phyloP scores from a whole-genome alignment of 352 stramenopile species.

The Poterioochromonas sp. region DNA sequence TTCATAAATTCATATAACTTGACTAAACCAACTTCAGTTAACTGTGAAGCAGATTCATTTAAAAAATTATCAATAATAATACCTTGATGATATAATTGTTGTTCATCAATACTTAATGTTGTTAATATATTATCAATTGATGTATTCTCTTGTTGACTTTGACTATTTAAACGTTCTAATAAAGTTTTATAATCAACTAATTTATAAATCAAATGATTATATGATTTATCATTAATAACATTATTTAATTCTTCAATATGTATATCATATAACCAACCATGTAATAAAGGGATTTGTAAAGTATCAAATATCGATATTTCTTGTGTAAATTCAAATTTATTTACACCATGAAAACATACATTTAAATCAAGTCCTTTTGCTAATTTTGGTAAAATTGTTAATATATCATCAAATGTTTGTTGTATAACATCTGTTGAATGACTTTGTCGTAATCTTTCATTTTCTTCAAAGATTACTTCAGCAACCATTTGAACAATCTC shows the following conservation, averaged over 20 bases:
- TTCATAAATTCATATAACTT: constrained; percentile 78
- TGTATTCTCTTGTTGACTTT: constrained; percentile 18
- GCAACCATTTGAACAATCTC: constrained; percentile 80
- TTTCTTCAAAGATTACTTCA: constrained; percentile 68
- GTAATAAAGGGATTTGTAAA: constrained; percentile 83
- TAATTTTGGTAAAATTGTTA: constrained; percentile 78
- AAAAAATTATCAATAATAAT: constrained; percentile 78
- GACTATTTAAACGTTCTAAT: constrained; percentile 4
- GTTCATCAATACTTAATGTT: constrained; percentile 54
- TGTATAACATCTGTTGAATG: constrained; percentile 46
- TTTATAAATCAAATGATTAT: constrained; percentile 92
- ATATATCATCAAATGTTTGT: constrained; percentile 73
- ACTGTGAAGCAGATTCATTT: constrained; percentile 69
- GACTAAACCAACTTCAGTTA: constrained; percentile 84
- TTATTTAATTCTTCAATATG: constrained; percentile 56
- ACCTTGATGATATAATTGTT: constrained; percentile 60
- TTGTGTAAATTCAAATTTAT: constrained; percentile 87
- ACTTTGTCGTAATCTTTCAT: too few species aligned
- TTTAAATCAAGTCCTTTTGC: constrained; percentile 95
- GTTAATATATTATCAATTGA: constrained; percentile 48
- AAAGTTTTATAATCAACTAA: constrained; percentile 55
- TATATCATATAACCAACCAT: constrained; percentile 92
- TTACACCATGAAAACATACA: constrained; percentile 84
- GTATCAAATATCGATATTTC: constrained; percentile 89
- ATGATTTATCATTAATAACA: constrained; percentile 78